Conservation (phyloP, 345 rosid species). For the Populus davidiana region DNA sequence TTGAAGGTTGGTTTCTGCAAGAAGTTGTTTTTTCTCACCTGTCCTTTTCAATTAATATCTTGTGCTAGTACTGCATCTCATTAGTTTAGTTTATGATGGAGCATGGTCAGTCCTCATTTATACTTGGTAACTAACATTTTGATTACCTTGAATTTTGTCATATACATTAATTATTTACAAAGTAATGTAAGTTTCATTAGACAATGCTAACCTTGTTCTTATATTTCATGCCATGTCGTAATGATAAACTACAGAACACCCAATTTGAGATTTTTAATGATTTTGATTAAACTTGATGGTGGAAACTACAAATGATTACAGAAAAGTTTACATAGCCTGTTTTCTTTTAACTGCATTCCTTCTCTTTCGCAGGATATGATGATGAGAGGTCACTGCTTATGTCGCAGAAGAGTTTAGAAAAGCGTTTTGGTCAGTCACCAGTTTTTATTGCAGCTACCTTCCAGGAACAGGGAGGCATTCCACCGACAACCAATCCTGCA, state of each 20-base stretch:
- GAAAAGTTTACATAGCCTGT: background rate
- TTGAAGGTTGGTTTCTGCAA: slow-evolving; percentile 66
- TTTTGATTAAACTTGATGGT: slow-evolving; percentile 8
- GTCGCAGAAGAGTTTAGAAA: slow-evolving; percentile 96
- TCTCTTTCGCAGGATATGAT: slow-evolving; percentile 77
- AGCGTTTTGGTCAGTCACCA: slow-evolving; percentile 98
- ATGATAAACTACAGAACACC: background rate
- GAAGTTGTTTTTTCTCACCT: background rate
- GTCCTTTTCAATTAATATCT: background rate
- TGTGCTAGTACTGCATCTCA: background rate
- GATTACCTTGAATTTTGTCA: background rate
- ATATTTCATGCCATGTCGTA: background rate
- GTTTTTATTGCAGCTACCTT: slow-evolving; percentile 97
- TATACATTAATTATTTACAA: background rate
- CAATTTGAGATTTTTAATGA: background rate
- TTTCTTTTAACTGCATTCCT: slow-evolving; percentile 1
- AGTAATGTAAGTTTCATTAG: background rate
- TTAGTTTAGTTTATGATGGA: background rate
- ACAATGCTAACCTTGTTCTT: background rate
- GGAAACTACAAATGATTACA: background rate
- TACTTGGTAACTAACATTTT: background rate
- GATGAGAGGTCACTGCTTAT: slow-evolving; percentile 96
- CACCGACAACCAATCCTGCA: slow-evolving; percentile 93
- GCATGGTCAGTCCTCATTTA: background rate
- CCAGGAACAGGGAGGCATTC: slow-evolving; percentile 98